Base-by-base conservation (phyloP, 306 rosid genomes). In the Fragaria vesca region DNA sequence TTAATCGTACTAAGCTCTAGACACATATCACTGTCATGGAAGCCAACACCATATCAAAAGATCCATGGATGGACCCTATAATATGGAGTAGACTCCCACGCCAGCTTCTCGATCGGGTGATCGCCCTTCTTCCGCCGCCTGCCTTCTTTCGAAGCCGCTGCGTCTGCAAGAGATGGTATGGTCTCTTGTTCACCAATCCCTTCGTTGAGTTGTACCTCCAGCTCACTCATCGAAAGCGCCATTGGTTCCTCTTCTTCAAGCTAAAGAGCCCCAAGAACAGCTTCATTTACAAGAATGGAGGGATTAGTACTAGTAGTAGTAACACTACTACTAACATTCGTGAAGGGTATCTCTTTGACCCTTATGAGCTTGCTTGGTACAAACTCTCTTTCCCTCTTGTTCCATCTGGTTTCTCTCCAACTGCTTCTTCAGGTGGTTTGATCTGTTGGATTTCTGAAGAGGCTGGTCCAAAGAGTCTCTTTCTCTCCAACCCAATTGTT, bases 21-120 rank as follows among this genome's bases (percentile, higher is more conserved):
- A 12, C 24, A 15, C 17, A 57, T 38, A 7, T 73, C 28, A 73
- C 66, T 73, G 7, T 8, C 21, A 92, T 93, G 97, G 97, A 94
- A 73, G 79, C 72, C 28, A 61, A 46, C n/a, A 18, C 79, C 70
- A 54, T 17, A 62, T 69, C 77, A 18, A 65, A 16, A 67, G 62
- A 47, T 74, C 78, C 78, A 12, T 87, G 86, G 86, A 93, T 96
- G 99, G 96, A 96, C 76, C 69, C 81, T 78, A 93, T 93, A 67
- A 91, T 96, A 69, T 96, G 99, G 99, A 87, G 96, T 34, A 89
- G 87, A 66, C 93, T 96, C 57, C 99, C 99, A 5, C 91, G 82
- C 54, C 85, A 86, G 68, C 81, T 96, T 6, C 85, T 93, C 4
- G 99, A 96, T 60, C 91, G 94, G 1, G 87, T 96, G 30, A 69